A percentile compares a stretch with the other conserved stretches of the same genome.
Conservation (phyloP, 2,329 filamentous ascomycete genomes). For the Rhynchosporium agropyri region DNA sequence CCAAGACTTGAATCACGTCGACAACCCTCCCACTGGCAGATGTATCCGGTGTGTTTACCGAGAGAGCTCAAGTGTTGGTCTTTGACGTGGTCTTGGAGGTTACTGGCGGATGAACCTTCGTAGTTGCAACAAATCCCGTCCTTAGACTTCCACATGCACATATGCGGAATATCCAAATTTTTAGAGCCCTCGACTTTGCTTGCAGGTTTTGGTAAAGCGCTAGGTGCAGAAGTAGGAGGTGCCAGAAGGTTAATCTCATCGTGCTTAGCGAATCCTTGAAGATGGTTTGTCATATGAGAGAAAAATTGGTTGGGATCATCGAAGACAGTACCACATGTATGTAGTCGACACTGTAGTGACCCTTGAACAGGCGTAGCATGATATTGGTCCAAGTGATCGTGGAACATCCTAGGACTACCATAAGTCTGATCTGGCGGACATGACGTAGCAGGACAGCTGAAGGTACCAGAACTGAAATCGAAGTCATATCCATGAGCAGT, state of each 20-base stretch:
- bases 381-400: slow-evolving; percentile 39
- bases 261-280: slow-evolving; percentile 28
- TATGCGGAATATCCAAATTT: slow-evolving; percentile 21
- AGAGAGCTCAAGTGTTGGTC: slow-evolving; percentile 52
- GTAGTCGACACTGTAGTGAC: slow-evolving; percentile 35
- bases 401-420: slow-evolving; percentile 36
- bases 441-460: slow-evolving; percentile 37
- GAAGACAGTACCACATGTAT: slow-evolving; percentile 35
- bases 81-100: slow-evolving; percentile 59
- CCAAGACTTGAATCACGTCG: slow-evolving; percentile 44
- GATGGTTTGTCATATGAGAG: slow-evolving; percentile 35
- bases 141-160: slow-evolving; percentile 37
- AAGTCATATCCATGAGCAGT: slow-evolving; percentile 38
- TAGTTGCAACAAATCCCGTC: slow-evolving; percentile 16
- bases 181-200: slow-evolving; percentile 8
- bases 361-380: slow-evolving; percentile 38
- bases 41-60: slow-evolving; percentile 52
- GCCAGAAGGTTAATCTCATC: slow-evolving; percentile 29
- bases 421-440: slow-evolving; percentile 33
- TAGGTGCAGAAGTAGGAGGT: neutral
- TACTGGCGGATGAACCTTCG: slow-evolving; percentile 44
- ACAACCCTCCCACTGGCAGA: slow-evolving; percentile 61
- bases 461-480: slow-evolving; percentile 26
- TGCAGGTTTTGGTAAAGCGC: neutral
- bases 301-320: slow-evolving; percentile 34